A percentile compares a stretch with the other conserved stretches of the same genome.
phyloP scores from a whole-genome alignment of 2,329 filamentous ascomycete species.

The Calonectria honghensis region DNA sequence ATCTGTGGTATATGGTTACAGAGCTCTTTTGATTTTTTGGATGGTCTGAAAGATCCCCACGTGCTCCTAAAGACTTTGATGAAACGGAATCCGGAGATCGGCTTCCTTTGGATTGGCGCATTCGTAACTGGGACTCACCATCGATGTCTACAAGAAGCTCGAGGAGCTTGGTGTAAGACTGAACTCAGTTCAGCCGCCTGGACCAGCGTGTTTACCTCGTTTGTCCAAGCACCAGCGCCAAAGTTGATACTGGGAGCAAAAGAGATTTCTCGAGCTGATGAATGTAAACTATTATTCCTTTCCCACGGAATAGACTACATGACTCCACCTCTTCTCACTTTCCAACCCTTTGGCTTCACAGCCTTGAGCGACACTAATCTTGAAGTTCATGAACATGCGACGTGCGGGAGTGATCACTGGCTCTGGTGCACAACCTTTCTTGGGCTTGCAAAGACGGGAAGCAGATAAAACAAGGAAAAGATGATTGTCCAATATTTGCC shows the following conservation, averaged over 20 bases:
- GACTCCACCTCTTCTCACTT: slow-evolving; percentile 44
- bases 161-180: slow-evolving; percentile 42
- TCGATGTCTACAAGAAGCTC: slow-evolving; percentile 31
- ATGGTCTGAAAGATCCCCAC: slow-evolving; percentile 34
- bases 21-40: slow-evolving; percentile 46
- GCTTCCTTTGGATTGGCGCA: slow-evolving; percentile 48
- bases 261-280: slow-evolving; percentile 46
- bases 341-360: slow-evolving; percentile 44
- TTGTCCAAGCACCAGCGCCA: slow-evolving; percentile 42
- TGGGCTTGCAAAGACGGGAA: slow-evolving; percentile 36
- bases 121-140: slow-evolving; percentile 44
- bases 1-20: slow-evolving; percentile 48
- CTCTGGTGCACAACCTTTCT: slow-evolving; percentile 31
- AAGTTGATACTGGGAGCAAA: accelerated
- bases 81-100: slow-evolving; percentile 44
- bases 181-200: slow-evolving; percentile 45
- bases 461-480: slow-evolving; percentile 11
- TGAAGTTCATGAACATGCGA: slow-evolving; percentile 44
- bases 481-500: background rate
- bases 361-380: slow-evolving; percentile 43
- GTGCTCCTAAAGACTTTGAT: slow-evolving; percentile 41
- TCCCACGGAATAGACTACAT: slow-evolving; percentile 38
- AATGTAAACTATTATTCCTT: slow-evolving; percentile 47
- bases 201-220: slow-evolving; percentile 43
- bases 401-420: slow-evolving; percentile 33